Conservation (phyloP, 139 green algal genomes). For the Astrephomene gubernaculifera region DNA sequence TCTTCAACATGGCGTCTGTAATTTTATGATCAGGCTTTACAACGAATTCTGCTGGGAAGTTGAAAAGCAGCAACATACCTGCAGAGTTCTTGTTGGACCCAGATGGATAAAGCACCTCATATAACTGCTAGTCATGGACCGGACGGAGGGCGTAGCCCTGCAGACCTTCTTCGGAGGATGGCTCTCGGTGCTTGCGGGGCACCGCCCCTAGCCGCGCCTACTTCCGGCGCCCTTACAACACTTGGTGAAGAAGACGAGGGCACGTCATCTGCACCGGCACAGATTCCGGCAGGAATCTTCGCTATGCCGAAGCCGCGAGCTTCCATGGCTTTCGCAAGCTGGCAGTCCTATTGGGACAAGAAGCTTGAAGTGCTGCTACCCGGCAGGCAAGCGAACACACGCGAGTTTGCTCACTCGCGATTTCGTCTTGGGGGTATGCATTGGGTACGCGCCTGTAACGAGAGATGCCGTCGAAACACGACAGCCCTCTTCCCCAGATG, state of each 20-base stretch:
- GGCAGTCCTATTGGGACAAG: constrained; percentile 55
- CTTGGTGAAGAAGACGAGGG: constrained; percentile 36
- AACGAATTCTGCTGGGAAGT: too few species aligned
- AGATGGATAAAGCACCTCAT: constrained; percentile 1
- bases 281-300: constrained; percentile 8
- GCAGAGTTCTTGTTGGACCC: too few species aligned
- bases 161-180: constrained; percentile 14
- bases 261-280: background rate
- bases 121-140: background rate
- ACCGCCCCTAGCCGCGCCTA: background rate
- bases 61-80: too few species aligned
- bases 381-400: constrained; percentile 39
- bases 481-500: too few species aligned
- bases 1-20: too few species aligned
- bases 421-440: too few species aligned
- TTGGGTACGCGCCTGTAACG: too few species aligned
- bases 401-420: too few species aligned
- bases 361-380: constrained; percentile 30
- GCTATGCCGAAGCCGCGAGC: background rate
- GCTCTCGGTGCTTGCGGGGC: background rate
- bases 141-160: background rate
- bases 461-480: too few species aligned
- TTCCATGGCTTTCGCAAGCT: background rate
- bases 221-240: background rate
- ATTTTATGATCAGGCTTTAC: too few species aligned